phyloP scores from a whole-genome alignment of 176 grass and related monocot genomes.

The Calamus simplicifolius region DNA sequence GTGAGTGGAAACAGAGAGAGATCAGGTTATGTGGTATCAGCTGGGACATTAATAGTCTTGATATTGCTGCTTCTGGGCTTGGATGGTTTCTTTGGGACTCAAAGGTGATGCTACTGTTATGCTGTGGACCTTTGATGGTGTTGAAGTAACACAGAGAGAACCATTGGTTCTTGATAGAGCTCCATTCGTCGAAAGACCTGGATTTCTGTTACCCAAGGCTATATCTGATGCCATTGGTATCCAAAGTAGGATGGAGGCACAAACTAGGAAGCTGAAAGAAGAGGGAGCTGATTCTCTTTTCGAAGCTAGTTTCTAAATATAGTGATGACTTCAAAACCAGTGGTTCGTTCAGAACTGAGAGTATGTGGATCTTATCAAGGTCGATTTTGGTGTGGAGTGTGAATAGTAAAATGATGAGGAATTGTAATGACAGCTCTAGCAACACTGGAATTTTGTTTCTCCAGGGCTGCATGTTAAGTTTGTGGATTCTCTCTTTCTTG shows the following conservation, averaged over 20 bases:
- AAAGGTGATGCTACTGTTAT: slow-evolving; percentile 58
- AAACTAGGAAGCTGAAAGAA: slow-evolving; percentile 30
- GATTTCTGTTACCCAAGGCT: slow-evolving; percentile 71
- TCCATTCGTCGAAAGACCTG: slow-evolving; percentile 56
- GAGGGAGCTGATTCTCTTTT: slow-evolving; percentile 40
- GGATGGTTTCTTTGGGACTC: slow-evolving; percentile 86
- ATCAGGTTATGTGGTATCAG: slow-evolving; percentile 59
- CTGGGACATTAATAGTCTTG: slow-evolving; percentile 71
- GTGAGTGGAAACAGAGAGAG: slow-evolving; percentile 44
- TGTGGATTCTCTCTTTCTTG: too few relatives aligned
- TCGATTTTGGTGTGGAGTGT: background rate
- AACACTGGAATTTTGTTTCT: too few relatives aligned
- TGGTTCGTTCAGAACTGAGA: background rate
- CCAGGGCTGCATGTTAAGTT: too few relatives aligned
- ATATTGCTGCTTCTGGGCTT: slow-evolving; percentile 63
- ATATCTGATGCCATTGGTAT: slow-evolving; percentile 68
- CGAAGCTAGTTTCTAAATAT: slow-evolving; percentile 18
- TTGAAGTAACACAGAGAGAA: slow-evolving; percentile 66
- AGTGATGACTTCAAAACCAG: too few relatives aligned
- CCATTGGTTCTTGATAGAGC: slow-evolving; percentile 80
- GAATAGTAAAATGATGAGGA: too few relatives aligned
- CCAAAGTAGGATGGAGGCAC: slow-evolving; percentile 58
- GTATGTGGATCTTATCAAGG: slow-evolving; percentile 6
- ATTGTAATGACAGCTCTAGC: too few relatives aligned
- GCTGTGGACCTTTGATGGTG: slow-evolving; percentile 65